Percentiles rank a stretch among this genome's conserved stretches.
Evolutionary conservation across 192 early-diverging fungal species (phyloP).

Genomic region (Phlyctochytrium planicorne): DNA sequence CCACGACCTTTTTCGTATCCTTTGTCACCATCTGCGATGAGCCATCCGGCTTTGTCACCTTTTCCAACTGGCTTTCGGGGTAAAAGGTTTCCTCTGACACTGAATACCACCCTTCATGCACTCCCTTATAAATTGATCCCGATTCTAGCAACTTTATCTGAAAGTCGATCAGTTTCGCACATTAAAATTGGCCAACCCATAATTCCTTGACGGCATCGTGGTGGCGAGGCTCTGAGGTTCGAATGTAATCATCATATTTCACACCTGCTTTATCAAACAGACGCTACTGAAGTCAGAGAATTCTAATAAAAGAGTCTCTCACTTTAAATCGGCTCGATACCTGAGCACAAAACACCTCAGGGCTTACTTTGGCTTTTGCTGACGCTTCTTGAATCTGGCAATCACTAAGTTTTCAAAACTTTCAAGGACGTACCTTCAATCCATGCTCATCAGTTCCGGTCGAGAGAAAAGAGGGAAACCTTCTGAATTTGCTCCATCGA

Average conservation of each 20-base stretch:
- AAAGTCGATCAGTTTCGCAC: not conserved
- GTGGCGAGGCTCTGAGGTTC: slow-evolving; percentile 84
- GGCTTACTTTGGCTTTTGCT: slow-evolving; percentile 47
- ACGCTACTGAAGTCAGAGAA: slow-evolving; percentile 32
- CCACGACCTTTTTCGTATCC: slow-evolving; percentile 81
- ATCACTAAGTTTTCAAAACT: not conserved
- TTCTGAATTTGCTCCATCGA: slow-evolving; percentile 72
- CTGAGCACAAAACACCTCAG: slow-evolving; percentile 83
- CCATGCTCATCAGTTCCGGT: slow-evolving; percentile 98
- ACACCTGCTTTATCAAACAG: slow-evolving; percentile 75
- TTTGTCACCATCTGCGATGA: slow-evolving; percentile 58
- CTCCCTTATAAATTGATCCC: slow-evolving; percentile 88
- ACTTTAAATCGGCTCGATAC: too few species aligned
- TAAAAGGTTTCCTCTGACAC: slow-evolving; percentile 96
- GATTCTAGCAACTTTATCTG: slow-evolving; percentile 59
- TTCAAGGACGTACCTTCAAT: slow-evolving; percentile 61
- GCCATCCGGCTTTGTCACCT: slow-evolving; percentile 54
- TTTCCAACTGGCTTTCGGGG: slow-evolving; percentile 68
- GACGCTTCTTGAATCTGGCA: slow-evolving; percentile 89
- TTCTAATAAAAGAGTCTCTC: too few species aligned
- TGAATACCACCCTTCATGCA: slow-evolving; percentile 92
- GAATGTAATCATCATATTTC: slow-evolving; percentile 75
- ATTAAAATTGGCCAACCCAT: slow-evolving; percentile 56
- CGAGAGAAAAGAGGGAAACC: slow-evolving; percentile 51
- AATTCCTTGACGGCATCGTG: slow-evolving; percentile 63